Conservation (phyloP, 1,284 basidiomycete genomes). For the Tylopilus sp. region DNA sequence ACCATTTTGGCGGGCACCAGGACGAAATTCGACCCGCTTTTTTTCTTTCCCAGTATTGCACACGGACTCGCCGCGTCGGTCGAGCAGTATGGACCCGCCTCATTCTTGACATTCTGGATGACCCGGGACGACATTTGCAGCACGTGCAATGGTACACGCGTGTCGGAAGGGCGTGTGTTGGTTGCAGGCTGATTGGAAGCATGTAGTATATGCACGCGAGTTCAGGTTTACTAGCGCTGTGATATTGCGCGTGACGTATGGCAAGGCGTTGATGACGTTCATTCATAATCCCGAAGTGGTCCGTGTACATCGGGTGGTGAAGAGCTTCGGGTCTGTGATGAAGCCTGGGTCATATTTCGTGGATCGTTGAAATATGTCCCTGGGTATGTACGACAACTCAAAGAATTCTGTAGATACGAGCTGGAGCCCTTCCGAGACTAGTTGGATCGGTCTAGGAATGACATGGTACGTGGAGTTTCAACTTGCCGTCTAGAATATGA, state of each 20-base stretch:
- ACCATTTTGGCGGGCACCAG: too few relatives aligned
- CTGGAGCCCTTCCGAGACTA: slow-evolving; percentile 11
- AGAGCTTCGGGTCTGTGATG: slow-evolving; percentile 45
- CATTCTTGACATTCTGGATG: slow-evolving; percentile 36
- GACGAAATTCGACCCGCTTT: too few relatives aligned
- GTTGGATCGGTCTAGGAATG: slow-evolving; percentile 8
- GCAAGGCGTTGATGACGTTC: slow-evolving; percentile 44
- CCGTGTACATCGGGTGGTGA: slow-evolving; percentile 46
- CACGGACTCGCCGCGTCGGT: slow-evolving; percentile 17
- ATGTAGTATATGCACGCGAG: too few relatives aligned
- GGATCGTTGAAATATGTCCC: slow-evolving; percentile 45
- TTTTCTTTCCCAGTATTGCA: neutral
- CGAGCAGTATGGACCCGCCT: slow-evolving; percentile 32
- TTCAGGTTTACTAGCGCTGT: slow-evolving; percentile 56
- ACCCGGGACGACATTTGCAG: slow-evolving; percentile 33
- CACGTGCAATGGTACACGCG: slow-evolving; percentile 32
- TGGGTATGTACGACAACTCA: slow-evolving; percentile 7
- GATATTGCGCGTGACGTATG: slow-evolving; percentile 61
- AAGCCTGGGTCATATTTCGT: slow-evolving; percentile 54
- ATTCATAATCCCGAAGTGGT: slow-evolving; percentile 53
- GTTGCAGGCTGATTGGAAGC: neutral
- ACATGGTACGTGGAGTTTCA: slow-evolving; percentile 2
- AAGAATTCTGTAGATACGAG: neutral
- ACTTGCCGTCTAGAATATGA: neutral
- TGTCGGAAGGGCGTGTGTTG: too few relatives aligned